A percentile compares a stretch with the other conserved stretches of the same genome.
Evolutionary conservation across 148 eudicot species (phyloP).

Genomic region (Arbutus unedo): DNA sequence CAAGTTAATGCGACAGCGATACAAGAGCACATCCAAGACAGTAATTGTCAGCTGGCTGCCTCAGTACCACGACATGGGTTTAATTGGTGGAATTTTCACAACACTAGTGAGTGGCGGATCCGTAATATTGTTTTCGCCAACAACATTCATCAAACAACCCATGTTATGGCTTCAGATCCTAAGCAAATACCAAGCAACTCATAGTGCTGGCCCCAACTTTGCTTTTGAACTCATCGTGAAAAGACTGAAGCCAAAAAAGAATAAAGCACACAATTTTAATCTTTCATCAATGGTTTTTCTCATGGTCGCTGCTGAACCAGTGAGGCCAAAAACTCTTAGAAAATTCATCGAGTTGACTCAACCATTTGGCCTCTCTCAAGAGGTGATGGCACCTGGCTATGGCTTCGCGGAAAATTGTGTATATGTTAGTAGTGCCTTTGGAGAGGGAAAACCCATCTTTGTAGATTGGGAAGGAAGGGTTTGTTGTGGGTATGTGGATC

Average conservation of each 20-base stretch:
- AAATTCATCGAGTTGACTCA: conserved; percentile 39
- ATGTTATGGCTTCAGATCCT: conserved; percentile 46
- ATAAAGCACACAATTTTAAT: conserved; percentile 22
- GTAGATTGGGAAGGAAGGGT: conserved; percentile 61
- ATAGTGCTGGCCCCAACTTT: conserved; percentile 59
- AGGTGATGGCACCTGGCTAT: conserved; percentile 55
- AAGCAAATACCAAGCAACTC: conserved; percentile 47
- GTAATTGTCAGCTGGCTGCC: conserved; percentile 56
- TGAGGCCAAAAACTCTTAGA: conserved; percentile 43
- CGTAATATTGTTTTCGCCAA: conserved; percentile 44
- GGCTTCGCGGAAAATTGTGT: conserved; percentile 60
- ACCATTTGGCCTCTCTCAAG: conserved; percentile 41
- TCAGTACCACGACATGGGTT: conserved; percentile 60
- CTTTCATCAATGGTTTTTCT: conserved; percentile 50
- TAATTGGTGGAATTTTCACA: conserved; percentile 52
- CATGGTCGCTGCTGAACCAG: conserved; percentile 62
- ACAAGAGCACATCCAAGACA: conserved; percentile 53
- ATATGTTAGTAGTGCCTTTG: conserved; percentile 44
- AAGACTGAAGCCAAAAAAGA: conserved; percentile 34
- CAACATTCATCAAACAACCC: conserved; percentile 47
- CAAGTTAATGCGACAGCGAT: conserved; percentile 46
- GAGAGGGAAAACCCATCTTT: conserved; percentile 40
- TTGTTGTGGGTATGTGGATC: conserved; percentile 43
- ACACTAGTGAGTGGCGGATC: conserved; percentile 46
- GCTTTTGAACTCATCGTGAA: conserved; percentile 45